Evolutionary conservation across 495 filamentous ascomycete genomes (phyloP).

Genomic region (Lasiosphaeria ovina): DNA sequence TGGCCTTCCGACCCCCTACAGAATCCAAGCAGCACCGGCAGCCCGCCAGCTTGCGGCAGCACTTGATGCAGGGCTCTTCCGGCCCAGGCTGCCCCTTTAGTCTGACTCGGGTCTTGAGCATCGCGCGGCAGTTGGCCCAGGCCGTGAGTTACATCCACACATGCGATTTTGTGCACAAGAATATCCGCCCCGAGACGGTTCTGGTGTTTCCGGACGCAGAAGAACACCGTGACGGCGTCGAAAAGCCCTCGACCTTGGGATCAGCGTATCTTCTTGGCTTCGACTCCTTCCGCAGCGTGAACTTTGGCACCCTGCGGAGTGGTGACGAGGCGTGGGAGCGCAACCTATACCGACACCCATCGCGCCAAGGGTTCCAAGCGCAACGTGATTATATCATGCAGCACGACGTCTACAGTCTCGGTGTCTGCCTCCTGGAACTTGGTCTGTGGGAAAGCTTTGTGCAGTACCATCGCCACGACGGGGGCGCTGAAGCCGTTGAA

Average conservation of each 20-base stretch:
- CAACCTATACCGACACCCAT: slow-evolving; percentile 59
- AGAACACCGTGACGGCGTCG: slow-evolving; percentile 27
- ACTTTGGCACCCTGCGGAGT: slow-evolving; percentile 34
- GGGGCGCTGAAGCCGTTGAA: neutral
- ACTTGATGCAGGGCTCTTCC: neutral
- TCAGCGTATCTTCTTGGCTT: slow-evolving; percentile 50
- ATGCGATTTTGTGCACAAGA: slow-evolving; percentile 57
- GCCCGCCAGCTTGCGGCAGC: neutral
- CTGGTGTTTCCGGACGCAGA: slow-evolving; percentile 19
- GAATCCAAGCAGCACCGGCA: neutral
- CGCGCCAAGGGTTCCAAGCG: slow-evolving; percentile 44
- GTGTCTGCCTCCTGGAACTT: slow-evolving; percentile 54
- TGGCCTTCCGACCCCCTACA: neutral
- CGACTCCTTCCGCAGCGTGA: slow-evolving; percentile 42
- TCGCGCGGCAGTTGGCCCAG: slow-evolving; percentile 46
- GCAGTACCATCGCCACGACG: slow-evolving; percentile 1
- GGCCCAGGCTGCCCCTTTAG: neutral
- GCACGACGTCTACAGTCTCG: slow-evolving; percentile 59
- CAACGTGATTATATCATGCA: slow-evolving; percentile 52
- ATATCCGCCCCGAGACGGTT: slow-evolving; percentile 54
- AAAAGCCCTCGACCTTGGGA: neutral
- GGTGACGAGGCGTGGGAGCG: slow-evolving; percentile 48
- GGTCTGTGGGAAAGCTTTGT: slow-evolving; percentile 58
- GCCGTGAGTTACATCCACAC: slow-evolving; percentile 51
- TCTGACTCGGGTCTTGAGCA: neutral